Conservation (phyloP, 164 flowering plant genomes). For the Vitis rotundifolia region DNA sequence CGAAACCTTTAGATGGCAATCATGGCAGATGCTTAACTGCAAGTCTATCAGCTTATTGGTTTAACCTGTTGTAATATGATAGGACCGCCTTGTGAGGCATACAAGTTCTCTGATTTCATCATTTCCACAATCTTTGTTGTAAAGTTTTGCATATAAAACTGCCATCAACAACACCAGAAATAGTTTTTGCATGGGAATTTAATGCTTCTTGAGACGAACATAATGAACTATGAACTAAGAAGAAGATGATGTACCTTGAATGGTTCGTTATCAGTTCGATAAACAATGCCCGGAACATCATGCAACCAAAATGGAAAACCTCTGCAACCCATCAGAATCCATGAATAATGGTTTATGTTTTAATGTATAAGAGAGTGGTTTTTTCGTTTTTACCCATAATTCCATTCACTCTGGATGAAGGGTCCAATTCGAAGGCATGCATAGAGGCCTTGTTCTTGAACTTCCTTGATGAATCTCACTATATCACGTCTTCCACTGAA, state of each 20-base stretch:
- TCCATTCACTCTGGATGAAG: conserved; percentile 26
- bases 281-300: conserved; percentile 1
- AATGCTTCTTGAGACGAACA: not conserved
- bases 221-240: not conserved
- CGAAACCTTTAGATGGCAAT: not conserved
- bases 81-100: conserved; percentile 6
- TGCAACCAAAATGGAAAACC: conserved; percentile 10
- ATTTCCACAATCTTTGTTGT: not conserved
- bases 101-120: conserved; percentile 1
- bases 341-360: too few species aligned
- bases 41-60: not conserved
- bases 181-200: not conserved
- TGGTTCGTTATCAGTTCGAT: conserved; percentile 2
- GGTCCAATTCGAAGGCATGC: conserved; percentile 29
- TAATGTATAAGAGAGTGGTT: not conserved
- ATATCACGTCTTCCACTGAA: conserved; percentile 17
- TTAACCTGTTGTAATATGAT: conserved; percentile 5
- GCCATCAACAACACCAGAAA: not conserved
- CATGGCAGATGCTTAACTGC: too few species aligned
- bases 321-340: not conserved
- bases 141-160: conserved; percentile 2
- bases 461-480: conserved; percentile 15
- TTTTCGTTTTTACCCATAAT: conserved; percentile 19
- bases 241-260: conserved; percentile 1
- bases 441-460: conserved; percentile 24